Conservation (phyloP, 139 green algal species). For the Closterium sp. region DNA sequence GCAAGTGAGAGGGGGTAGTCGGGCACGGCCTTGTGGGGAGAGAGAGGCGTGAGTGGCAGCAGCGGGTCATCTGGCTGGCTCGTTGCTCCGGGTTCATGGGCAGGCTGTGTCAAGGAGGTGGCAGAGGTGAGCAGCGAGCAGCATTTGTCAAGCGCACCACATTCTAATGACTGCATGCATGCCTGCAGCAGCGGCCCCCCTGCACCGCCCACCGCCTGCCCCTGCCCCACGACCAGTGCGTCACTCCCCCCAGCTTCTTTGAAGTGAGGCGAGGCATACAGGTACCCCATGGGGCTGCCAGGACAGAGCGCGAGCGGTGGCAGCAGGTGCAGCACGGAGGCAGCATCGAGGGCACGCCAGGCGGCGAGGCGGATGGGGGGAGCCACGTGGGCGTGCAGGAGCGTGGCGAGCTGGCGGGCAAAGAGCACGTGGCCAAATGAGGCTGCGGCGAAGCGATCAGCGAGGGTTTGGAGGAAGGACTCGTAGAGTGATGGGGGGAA, state of each 20-base stretch:
- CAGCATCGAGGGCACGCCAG: not conserved
- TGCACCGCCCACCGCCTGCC: not conserved
- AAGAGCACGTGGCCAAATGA: not conserved
- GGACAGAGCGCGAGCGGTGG: not conserved
- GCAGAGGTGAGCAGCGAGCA: not conserved
- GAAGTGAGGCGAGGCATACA: not conserved
- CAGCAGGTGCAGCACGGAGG: not conserved
- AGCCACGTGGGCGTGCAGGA: not conserved
- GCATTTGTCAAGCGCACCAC: not conserved
- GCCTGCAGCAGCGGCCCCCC: not conserved
- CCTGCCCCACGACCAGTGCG: not conserved
- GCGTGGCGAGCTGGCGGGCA: not conserved
- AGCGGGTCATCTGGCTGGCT: not conserved
- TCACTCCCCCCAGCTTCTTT: not conserved
- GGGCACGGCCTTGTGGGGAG: not conserved
- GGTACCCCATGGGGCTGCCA: not conserved
- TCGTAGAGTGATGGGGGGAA: not conserved
- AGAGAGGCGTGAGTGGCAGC: not conserved
- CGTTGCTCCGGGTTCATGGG: not conserved
- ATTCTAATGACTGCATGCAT: not conserved
- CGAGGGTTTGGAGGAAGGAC: not conserved
- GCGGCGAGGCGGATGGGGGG: not conserved
- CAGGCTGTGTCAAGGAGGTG: not conserved
- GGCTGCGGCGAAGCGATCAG: not conserved
- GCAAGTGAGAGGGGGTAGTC: not conserved